Conservation (phyloP, 805 yeast genomes). For the Priceomyces medius region DNA sequence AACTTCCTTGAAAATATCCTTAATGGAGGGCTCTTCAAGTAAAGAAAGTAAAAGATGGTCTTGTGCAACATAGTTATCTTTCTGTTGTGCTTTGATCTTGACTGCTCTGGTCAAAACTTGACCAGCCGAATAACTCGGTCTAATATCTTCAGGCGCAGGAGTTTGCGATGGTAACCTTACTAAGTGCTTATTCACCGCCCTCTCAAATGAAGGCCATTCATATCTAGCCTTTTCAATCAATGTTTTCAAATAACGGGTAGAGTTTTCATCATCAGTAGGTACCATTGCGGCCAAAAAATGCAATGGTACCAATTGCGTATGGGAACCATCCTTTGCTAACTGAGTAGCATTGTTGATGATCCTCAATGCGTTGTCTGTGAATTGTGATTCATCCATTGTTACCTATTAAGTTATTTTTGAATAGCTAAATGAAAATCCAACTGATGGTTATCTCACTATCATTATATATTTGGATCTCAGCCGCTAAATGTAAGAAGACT, state of each 20-base stretch:
- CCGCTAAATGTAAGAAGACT: neutral
- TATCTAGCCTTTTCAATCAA: conserved; percentile 81
- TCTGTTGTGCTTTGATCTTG: conserved; percentile 80
- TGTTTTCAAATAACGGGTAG: conserved; percentile 67
- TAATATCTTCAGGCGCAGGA: conserved; percentile 84
- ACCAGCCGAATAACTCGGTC: conserved; percentile 74
- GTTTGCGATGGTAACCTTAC: conserved; percentile 84
- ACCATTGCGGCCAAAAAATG: conserved; percentile 92
- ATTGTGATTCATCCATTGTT: conserved; percentile 66
- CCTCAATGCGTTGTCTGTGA: conserved; percentile 89
- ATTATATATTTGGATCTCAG: neutral
- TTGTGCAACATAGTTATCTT: conserved; percentile 89
- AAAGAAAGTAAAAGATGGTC: conserved; percentile 88
- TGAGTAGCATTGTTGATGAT: conserved; percentile 77
- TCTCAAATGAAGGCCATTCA: conserved; percentile 79
- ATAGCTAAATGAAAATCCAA: neutral
- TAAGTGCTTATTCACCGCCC: conserved; percentile 75
- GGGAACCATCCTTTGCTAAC: conserved; percentile 80
- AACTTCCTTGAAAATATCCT: conserved; percentile 69
- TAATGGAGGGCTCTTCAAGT: conserved; percentile 71
- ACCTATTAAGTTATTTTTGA: neutral
- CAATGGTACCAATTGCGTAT: conserved; percentile 81
- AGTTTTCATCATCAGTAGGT: conserved; percentile 50
- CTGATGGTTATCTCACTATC: neutral
- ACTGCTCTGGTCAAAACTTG: conserved; percentile 71